phyloP scores from a whole-genome alignment of 169 alveolate genomes.

The Plasmodium fragile region DNA sequence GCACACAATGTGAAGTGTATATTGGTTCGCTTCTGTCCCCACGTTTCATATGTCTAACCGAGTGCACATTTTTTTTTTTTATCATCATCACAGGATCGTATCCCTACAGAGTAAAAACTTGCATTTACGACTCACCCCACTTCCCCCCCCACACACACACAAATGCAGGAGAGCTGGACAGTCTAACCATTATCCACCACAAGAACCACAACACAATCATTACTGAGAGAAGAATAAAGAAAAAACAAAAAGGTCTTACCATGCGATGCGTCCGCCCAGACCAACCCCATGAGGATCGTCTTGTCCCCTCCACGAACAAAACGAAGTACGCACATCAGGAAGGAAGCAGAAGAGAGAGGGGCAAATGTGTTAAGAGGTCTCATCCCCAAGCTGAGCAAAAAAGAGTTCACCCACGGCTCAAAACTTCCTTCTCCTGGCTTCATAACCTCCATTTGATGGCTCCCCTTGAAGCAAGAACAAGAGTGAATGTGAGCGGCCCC shows the following conservation, averaged over 20 bases:
- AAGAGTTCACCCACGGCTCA: not conserved
- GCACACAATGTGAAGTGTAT: not conserved
- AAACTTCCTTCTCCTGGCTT: not conserved
- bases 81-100: not conserved
- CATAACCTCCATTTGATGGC: not conserved
- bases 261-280: not conserved
- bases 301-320: not conserved
- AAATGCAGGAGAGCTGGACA: constrained; percentile 17
- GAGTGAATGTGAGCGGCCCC: not conserved
- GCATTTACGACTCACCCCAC: not conserved
- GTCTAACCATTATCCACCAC: constrained; percentile 42
- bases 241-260: not conserved
- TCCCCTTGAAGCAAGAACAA: not conserved
- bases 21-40: not conserved
- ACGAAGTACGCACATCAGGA: not conserved
- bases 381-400: not conserved
- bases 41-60: not conserved
- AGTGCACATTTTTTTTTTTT: not conserved
- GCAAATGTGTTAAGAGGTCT: not conserved
- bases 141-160: too few species aligned
- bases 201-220: not conserved
- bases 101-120: not conserved
- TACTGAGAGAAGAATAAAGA: constrained; percentile 12
- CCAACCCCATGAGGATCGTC: not conserved
- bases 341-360: not conserved